These are phyloP conservation scores for Mycena venus DNA, from an alignment of 768 basidiomycete genomes.

Conservation along the genomic window DNA sequence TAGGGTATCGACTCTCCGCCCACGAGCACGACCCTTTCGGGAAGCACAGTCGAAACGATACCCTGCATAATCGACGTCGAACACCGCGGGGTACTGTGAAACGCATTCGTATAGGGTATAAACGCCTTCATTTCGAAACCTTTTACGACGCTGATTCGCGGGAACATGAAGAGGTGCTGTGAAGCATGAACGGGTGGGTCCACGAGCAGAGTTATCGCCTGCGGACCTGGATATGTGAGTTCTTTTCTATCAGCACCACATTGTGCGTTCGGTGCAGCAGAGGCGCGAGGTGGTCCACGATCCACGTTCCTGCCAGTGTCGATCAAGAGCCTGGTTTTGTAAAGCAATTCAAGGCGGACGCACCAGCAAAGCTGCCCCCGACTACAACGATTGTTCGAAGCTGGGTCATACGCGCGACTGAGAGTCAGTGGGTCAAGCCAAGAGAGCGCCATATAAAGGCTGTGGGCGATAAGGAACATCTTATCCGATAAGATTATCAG, in stretches of 20 bases:
- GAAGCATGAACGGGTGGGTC: not conserved
- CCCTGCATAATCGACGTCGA: slow-evolving; percentile 36
- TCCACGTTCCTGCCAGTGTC: slow-evolving; percentile 10
- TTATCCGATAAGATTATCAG: no score
- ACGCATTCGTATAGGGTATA: slow-evolving; percentile 43
- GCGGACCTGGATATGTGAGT: slow-evolving; percentile 44
- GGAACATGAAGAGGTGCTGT: slow-evolving; percentile 50
- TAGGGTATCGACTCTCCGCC: slow-evolving; percentile 40
- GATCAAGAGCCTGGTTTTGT: no score
- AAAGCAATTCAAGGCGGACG: not conserved
- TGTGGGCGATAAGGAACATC: no score
- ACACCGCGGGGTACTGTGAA: slow-evolving; percentile 31
- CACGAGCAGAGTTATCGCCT: no score
- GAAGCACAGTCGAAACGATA: slow-evolving; percentile 30
- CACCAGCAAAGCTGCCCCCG: slow-evolving; percentile 50
- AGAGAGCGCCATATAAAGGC: no score
- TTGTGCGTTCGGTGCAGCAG: slow-evolving; percentile 37
- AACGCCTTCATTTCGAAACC: slow-evolving; percentile 47
- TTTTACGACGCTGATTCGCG: slow-evolving; percentile 44
- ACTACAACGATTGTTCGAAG: slow-evolving; percentile 45
- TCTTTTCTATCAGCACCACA: slow-evolving; percentile 47
- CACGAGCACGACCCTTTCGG: slow-evolving; percentile 32
- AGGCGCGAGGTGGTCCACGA: slow-evolving; percentile 36
- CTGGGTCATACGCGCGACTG: no score
- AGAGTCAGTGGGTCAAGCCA: no score